These are phyloP conservation scores for Puya raimondii DNA, from an alignment of 176 grass and related monocot genomes.

Conservation along the genomic window DNA sequence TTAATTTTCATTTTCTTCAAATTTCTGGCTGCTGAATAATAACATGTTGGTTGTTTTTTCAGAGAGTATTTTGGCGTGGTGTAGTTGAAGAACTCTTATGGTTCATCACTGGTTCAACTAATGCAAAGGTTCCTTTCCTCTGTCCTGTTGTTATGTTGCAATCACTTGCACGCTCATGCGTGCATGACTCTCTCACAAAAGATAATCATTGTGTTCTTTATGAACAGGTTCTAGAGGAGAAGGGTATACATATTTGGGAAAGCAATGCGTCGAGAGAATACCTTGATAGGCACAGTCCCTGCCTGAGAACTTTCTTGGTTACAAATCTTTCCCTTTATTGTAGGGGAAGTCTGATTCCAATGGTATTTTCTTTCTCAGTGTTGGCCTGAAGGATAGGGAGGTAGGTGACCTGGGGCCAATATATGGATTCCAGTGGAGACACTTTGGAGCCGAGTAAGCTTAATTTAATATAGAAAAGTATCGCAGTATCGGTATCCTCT, in stretches of 20 bases:
- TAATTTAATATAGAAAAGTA: background rate
- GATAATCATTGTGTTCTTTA: background rate
- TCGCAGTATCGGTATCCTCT: background rate
- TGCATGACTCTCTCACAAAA: too few relatives aligned
- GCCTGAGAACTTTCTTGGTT: conserved; percentile 5
- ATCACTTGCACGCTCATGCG: too few relatives aligned
- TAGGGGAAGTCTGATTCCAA: background rate
- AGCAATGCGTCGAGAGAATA: conserved; percentile 88
- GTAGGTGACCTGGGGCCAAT: conserved; percentile 79
- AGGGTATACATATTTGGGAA: conserved; percentile 80
- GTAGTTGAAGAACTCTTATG: conserved; percentile 84
- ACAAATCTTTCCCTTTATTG: too few relatives aligned
- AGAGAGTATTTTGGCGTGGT: conserved; percentile 86
- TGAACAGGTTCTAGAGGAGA: conserved; percentile 65
- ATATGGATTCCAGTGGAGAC: conserved; percentile 91
- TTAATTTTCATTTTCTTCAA: background rate
- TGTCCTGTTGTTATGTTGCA: too few relatives aligned
- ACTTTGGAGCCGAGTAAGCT: conserved; percentile 79
- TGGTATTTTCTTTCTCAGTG: conserved; percentile 18
- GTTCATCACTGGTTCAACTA: conserved; percentile 90
- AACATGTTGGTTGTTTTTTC: conserved; percentile 10
- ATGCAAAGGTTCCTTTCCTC: conserved; percentile 40
- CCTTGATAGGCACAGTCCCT: conserved; percentile 56
- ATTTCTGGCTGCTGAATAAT: background rate
- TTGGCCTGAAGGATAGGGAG: conserved; percentile 55